Evolutionary conservation across 2,329 filamentous ascomycete species (phyloP).

Genomic region (Cercospora sp.): DNA sequence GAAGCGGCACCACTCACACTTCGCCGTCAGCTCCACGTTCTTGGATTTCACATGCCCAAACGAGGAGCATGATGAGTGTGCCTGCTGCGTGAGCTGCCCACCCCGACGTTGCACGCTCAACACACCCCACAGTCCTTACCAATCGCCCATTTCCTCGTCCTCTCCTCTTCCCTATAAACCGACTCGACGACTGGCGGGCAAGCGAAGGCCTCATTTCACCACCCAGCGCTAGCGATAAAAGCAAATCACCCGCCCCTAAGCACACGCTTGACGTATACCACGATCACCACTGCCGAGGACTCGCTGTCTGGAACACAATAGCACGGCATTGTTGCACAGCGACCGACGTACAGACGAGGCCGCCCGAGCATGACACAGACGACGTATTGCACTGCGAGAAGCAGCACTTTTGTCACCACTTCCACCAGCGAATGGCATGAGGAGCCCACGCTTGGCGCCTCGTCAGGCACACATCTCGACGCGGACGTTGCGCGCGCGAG

Average conservation of each 20-base stretch:
- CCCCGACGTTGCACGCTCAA: background rate
- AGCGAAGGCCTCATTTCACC: conserved; percentile 7
- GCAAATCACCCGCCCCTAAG: background rate
- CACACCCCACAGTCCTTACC: background rate
- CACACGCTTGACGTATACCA: background rate
- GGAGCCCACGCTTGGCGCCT: conserved; percentile 45
- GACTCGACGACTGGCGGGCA: background rate
- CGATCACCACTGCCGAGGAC: background rate
- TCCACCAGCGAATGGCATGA: conserved; percentile 37
- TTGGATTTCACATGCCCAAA: conserved; percentile 4
- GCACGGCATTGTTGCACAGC: conserved; percentile 4
- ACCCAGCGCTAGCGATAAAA: background rate
- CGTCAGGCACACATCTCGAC: conserved; percentile 39
- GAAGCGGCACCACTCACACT: background rate
- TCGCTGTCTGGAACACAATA: background rate
- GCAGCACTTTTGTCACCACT: background rate
- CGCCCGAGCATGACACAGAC: conserved; percentile 22
- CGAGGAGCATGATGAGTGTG: conserved; percentile 3
- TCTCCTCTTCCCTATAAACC: background rate
- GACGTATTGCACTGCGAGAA: conserved; percentile 20
- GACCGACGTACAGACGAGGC: background rate
- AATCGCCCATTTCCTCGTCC: background rate
- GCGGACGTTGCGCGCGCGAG: conserved; percentile 40
- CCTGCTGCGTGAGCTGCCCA: background rate
- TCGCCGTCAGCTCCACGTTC: background rate